These are phyloP conservation scores for Serendipita sp. DNA, from an alignment of 768 basidiomycete genomes.

Conservation along the genomic window DNA sequence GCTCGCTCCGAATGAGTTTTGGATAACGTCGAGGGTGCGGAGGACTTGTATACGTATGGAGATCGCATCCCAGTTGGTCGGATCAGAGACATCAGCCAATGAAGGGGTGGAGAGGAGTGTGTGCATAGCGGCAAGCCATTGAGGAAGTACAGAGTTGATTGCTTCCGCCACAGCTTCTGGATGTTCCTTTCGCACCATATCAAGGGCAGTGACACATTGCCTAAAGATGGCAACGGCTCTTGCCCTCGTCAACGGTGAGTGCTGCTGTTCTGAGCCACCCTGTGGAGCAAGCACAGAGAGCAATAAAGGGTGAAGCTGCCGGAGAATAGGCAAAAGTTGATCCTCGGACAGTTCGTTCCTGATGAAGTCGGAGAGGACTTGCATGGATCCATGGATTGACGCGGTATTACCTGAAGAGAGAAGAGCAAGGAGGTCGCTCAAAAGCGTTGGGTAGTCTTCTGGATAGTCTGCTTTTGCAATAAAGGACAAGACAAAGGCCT, in stretches of 20 bases:
- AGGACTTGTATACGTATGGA: constrained; percentile 71
- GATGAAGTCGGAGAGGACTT: constrained; percentile 89
- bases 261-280: constrained; percentile 38
- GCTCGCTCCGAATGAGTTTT: constrained; percentile 66
- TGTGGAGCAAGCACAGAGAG: constrained; percentile 62
- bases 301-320: constrained; percentile 74
- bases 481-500: constrained; percentile 80
- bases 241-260: constrained; percentile 69
- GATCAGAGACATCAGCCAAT: constrained; percentile 39
- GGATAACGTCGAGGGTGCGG: constrained; percentile 68
- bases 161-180: constrained; percentile 78
- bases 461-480: constrained; percentile 93
- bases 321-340: constrained; percentile 83
- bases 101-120: constrained; percentile 55
- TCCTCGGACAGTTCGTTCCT: constrained; percentile 87
- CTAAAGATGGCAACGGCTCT: constrained; percentile 78
- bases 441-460: constrained; percentile 86
- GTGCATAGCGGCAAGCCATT: constrained; percentile 86
- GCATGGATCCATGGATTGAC: constrained; percentile 89
- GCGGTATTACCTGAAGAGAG: constrained; percentile 57
- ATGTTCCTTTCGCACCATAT: constrained; percentile 90
- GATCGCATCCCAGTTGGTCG: constrained; percentile 65
- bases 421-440: constrained; percentile 55
- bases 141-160: constrained; percentile 59
- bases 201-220: constrained; percentile 76